Evolutionary conservation across 176 grass and related monocot genomes (phyloP).

Genomic region (Oryza australiensis): DNA sequence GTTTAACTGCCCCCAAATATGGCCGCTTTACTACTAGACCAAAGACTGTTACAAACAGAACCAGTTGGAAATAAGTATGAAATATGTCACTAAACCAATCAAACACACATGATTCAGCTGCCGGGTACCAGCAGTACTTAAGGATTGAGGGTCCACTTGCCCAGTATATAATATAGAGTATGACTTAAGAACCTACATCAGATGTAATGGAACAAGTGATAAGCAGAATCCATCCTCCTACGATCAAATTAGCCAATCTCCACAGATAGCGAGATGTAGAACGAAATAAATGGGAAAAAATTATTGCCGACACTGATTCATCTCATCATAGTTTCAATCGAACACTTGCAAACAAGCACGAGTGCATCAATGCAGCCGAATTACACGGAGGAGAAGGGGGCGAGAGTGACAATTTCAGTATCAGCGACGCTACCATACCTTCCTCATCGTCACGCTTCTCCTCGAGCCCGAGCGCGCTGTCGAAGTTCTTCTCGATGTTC

Average conservation of each 20-base stretch:
- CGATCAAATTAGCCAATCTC: neutral
- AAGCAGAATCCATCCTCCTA: neutral
- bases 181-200: neutral
- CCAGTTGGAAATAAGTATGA: neutral
- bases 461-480: constrained; percentile 89
- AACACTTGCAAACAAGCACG: neutral
- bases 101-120: constrained; percentile 6
- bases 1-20: neutral
- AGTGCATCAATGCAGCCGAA: neutral
- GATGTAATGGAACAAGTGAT: neutral
- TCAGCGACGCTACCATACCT: constrained; percentile 44
- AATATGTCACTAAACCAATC: neutral
- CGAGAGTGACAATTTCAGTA: neutral
- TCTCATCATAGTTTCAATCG: neutral
- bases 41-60: neutral
- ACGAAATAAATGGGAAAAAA: neutral
- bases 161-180: neutral
- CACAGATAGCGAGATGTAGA: neutral
- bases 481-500: constrained; percentile 99
- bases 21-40: neutral
- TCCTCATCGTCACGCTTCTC: constrained; percentile 75
- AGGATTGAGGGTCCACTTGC: neutral
- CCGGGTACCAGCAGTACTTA: neutral
- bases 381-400: neutral
- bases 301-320: neutral